These are phyloP conservation scores for Colletotrichum sp. DNA, from an alignment of 2,329 filamentous ascomycete species.

Conservation along the genomic window DNA sequence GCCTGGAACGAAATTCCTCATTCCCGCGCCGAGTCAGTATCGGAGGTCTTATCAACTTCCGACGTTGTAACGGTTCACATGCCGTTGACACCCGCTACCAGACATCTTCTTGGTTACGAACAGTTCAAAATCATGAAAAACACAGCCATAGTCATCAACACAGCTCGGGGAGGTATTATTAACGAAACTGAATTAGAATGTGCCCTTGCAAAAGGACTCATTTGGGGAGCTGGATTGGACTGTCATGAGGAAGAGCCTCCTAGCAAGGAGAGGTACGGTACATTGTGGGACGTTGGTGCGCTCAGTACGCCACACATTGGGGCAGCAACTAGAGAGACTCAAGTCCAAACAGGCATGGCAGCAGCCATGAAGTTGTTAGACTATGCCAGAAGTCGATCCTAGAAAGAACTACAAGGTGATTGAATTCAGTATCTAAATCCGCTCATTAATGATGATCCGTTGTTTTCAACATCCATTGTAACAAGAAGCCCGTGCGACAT, in stretches of 20 bases:
- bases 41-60: conserved; percentile 33
- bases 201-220: conserved; percentile 34
- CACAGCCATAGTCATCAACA: conserved; percentile 43
- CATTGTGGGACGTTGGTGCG: conserved; percentile 38
- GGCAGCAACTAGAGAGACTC: conserved; percentile 42
- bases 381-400: not conserved
- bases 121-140: conserved; percentile 40
- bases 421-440: not conserved
- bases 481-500: not conserved
- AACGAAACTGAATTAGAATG: conserved; percentile 37
- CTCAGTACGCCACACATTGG: conserved; percentile 51
- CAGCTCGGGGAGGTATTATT: conserved; percentile 43
- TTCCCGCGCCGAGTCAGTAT: conserved; percentile 29
- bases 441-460: not conserved
- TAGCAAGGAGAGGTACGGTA: conserved; percentile 34
- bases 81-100: conserved; percentile 37
- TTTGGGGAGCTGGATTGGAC: conserved; percentile 45
- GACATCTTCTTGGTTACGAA: conserved; percentile 32
- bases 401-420: not conserved
- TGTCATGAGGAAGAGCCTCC: conserved; percentile 45
- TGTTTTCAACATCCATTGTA: not conserved
- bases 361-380: conserved; percentile 28
- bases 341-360: conserved; percentile 31
- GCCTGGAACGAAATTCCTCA: conserved; percentile 39
- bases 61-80: conserved; percentile 43